Evolutionary conservation across 2,329 filamentous ascomycete genomes (phyloP), one percentile per base, ranked within the genome.

Genomic region (Fulvia fulva): DNA sequence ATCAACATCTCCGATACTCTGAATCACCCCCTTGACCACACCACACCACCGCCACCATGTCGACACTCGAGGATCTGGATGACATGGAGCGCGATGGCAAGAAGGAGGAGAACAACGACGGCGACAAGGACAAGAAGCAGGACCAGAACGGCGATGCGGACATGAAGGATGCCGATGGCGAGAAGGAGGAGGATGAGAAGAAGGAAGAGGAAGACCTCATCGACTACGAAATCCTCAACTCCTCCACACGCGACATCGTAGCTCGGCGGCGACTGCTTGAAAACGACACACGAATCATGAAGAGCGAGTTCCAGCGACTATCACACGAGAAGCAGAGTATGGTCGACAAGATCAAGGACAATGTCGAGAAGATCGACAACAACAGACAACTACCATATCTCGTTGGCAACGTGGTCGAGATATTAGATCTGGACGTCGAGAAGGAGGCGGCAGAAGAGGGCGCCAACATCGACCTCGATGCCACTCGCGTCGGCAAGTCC

Each of bases 281-380:
- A 77, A 99, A 99, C 77, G 94, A 99, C 77, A 89, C 94, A 71
- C 85, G 94, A 70, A 97, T 99, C 78, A 97, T 99, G 91, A 93
- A 89, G 82, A 96, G 91, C 81, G 94, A 99, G 77, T 91, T 86
- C 70, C 92, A 96, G 74, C 88, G 94, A 68, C 82, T 99, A 78
- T 89, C 88, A 70, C 94, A 99, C 71, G 94, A 99, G 79, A 96
- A 96, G 80, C 86, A 88, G 51, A 87, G 90, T 51, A 99, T 99
- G 94, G 87, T 87, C 58, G 93, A 97, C 77, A 97, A 97, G 82
- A 97, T 99, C 77, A 97, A 97, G 83, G 94, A 99, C 74, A 99
- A 99, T 72, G 80, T 90, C 71, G 95, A 99, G 68, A 99, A 99
- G 85, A 99, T 99, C 71, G 92, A 95, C 67, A 97, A 99, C 78